Percentiles rank a stretch among this genome's conserved stretches.
Evolutionary conservation across 306 rosid genomes (phyloP).

Genomic region (Phaseolus lunatus): DNA sequence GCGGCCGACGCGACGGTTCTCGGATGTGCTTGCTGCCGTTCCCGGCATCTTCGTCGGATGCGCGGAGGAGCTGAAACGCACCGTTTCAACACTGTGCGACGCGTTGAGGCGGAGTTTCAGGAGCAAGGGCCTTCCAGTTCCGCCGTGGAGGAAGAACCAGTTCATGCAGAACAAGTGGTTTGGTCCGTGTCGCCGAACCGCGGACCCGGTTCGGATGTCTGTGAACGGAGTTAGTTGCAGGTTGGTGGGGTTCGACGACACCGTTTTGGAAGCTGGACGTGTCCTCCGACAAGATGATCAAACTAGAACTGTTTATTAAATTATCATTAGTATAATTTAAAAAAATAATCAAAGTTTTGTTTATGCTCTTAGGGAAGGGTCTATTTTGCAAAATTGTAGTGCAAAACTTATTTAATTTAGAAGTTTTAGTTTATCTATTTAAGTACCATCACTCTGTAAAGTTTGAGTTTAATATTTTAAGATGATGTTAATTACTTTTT

Average conservation of each 20-base stretch:
- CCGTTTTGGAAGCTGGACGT: constrained; percentile 31
- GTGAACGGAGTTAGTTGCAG: constrained; percentile 49
- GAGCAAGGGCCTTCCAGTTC: constrained; percentile 58
- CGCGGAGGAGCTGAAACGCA: constrained; percentile 57
- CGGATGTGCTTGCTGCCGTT: constrained; percentile 45
- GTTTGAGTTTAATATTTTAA: too few species aligned
- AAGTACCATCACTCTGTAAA: too few species aligned
- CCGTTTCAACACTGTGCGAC: constrained; percentile 55
- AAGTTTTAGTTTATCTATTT: too few species aligned
- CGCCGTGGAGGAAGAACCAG: constrained; percentile 82
- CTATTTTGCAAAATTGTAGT: too few species aligned
- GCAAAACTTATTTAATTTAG: too few species aligned
- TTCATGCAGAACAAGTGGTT: constrained; percentile 82
- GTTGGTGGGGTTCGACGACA: constrained; percentile 63
- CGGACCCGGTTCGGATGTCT: constrained; percentile 27
- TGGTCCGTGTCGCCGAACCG: constrained; percentile 58
- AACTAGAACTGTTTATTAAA: neutral
- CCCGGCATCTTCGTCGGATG: constrained; percentile 59
- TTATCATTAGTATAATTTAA: neutral
- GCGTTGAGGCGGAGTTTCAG: constrained; percentile 61
- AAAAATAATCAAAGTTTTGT: neutral
- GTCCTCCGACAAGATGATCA: constrained; percentile 42
- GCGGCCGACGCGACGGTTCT: constrained; percentile 58
- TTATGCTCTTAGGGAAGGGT: too few species aligned
- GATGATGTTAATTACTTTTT: too few species aligned